A percentile compares a stretch with the other conserved stretches of the same genome.
phyloP scores from a whole-genome alignment of 2,329 filamentous ascomycete species.

The Diplodia sapinea region DNA sequence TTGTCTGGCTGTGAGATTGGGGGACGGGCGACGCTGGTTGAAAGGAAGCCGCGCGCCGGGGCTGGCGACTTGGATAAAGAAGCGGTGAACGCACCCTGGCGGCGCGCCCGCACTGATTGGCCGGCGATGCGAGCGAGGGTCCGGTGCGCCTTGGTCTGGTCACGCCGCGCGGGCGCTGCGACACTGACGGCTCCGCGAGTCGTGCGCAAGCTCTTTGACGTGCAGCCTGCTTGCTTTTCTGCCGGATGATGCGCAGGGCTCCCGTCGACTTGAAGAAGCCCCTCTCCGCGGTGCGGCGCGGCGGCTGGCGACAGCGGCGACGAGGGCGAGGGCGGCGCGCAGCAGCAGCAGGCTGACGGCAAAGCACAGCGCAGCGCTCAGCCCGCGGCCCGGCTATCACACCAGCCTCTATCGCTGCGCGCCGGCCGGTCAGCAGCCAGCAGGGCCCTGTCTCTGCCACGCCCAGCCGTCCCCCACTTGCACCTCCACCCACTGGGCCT shows the following conservation, averaged over 20 bases:
- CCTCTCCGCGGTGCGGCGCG: conserved; percentile 1
- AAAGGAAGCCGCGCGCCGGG: conserved; percentile 30
- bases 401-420: conserved; percentile 25
- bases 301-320: neutral
- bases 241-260: conserved; percentile 27
- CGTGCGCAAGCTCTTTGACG: conserved; percentile 28
- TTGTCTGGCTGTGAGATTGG: conserved; percentile 26
- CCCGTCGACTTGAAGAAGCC: conserved; percentile 21
- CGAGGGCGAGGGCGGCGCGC: neutral
- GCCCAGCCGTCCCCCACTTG: conserved; percentile 25
- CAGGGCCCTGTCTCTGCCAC: conserved; percentile 27
- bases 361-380: neutral
- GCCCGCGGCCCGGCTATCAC: neutral
- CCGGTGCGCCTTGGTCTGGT: conserved; percentile 27
- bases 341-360: conserved; percentile 1
- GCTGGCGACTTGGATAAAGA: conserved; percentile 29
- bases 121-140: conserved; percentile 25
- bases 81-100: conserved; percentile 29
- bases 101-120: conserved; percentile 27
- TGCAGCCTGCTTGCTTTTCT: conserved; percentile 27
- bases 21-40: conserved; percentile 26
- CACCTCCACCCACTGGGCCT: conserved; percentile 24
- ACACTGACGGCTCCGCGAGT: conserved; percentile 27
- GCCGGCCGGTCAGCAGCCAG: conserved; percentile 26
- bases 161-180: conserved; percentile 23